These are phyloP conservation scores for Gymnopilus dilepis DNA, from an alignment of 768 basidiomycete genomes.

Conservation along the genomic window DNA sequence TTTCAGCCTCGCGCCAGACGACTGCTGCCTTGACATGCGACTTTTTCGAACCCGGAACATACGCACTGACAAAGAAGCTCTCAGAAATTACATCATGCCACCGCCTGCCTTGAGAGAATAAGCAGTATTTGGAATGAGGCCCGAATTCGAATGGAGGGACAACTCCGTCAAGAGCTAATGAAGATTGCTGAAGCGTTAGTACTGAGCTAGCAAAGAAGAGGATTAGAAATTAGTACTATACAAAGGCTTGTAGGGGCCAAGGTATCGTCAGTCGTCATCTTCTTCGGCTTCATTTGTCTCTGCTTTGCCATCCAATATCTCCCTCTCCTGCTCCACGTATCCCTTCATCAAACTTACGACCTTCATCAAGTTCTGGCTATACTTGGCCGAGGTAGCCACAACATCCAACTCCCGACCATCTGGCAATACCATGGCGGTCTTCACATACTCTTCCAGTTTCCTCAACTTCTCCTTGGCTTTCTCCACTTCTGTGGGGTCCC, in stretches of 20 bases:
- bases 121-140: no score
- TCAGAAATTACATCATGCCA: no score
- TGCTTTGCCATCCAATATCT: slow-evolving; percentile 19
- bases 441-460: slow-evolving; percentile 61
- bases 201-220: neutral
- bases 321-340: slow-evolving; percentile 57
- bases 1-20: neutral
- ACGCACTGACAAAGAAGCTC: no score
- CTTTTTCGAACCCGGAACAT: neutral
- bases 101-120: no score
- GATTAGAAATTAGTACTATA: slow-evolving; percentile 14
- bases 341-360: slow-evolving; percentile 70
- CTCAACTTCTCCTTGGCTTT: slow-evolving; percentile 62
- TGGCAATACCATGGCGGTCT: slow-evolving; percentile 44
- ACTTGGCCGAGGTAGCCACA: slow-evolving; percentile 86
- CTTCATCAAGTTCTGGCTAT: slow-evolving; percentile 75
- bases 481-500: slow-evolving; percentile 50
- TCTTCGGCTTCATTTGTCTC: slow-evolving; percentile 4
- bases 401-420: slow-evolving; percentile 59
- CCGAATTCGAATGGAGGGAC: no score
- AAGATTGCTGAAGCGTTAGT: no score
- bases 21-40: neutral
- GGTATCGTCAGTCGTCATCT: neutral
- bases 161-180: no score
- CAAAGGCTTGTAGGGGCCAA: neutral